These are phyloP conservation scores for Xylaria flabelliformis DNA, from an alignment of 495 filamentous ascomycete species.

Conservation along the genomic window DNA sequence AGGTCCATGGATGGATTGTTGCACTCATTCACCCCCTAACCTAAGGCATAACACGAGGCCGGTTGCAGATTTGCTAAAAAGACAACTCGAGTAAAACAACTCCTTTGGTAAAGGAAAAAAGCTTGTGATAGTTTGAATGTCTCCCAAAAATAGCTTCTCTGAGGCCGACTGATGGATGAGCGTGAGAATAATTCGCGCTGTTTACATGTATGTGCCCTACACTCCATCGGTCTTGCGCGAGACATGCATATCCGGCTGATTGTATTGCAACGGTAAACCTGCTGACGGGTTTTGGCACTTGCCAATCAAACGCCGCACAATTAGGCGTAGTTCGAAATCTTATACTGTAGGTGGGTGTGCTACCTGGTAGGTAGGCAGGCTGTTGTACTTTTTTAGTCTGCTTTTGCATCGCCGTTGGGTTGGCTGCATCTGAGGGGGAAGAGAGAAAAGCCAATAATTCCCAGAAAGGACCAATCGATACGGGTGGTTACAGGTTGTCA, in stretches of 20 bases:
- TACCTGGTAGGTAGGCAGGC: conserved; percentile 18
- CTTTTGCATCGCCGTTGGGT: conserved; percentile 6
- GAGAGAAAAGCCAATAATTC: neutral
- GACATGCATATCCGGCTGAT: conserved; percentile 26
- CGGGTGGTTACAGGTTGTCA: neutral
- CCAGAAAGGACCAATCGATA: neutral
- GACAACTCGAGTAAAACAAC: conserved; percentile 4
- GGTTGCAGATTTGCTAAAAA: conserved; percentile 12
- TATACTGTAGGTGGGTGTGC: neutral
- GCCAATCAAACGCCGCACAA: conserved; percentile 10
- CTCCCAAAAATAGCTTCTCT: conserved; percentile 23
- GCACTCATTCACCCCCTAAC: neutral
- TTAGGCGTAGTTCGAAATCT: neutral
- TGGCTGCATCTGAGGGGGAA: conserved; percentile 1
- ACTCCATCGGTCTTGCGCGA: conserved; percentile 27
- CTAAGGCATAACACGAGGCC: conserved; percentile 5
- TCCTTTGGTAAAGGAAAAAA: neutral
- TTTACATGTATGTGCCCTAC: conserved; percentile 15
- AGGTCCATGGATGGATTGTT: conserved; percentile 7
- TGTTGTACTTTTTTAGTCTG: neutral
- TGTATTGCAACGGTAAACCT: conserved; percentile 16
- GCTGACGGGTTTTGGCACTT: conserved; percentile 15
- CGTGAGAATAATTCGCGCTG: neutral
- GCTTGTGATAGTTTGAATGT: conserved; percentile 6
- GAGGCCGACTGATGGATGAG: neutral